phyloP scores from a whole-genome alignment of 768 basidiomycete genomes.

The Boletus subcaerulescens region DNA sequence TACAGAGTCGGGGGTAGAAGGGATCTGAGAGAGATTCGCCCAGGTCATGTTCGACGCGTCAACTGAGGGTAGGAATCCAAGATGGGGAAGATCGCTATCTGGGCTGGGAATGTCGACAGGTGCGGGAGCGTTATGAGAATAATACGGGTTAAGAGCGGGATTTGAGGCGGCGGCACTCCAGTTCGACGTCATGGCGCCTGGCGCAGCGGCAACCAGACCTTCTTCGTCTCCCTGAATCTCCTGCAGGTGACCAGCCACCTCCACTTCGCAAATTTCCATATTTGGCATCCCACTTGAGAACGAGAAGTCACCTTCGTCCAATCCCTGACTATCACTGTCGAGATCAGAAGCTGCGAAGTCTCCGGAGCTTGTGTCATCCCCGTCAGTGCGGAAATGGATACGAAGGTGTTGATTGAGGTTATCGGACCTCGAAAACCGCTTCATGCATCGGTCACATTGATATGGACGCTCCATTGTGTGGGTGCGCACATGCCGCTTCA shows the following conservation, averaged over 20 bases:
- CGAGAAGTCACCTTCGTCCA: constrained; percentile 33
- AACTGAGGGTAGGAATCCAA: constrained; percentile 18
- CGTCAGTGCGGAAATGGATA: constrained; percentile 54
- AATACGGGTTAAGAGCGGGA: constrained; percentile 23
- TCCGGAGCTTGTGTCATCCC: constrained; percentile 26
- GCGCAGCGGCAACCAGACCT: constrained; percentile 44
- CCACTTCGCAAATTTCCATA: constrained; percentile 58
- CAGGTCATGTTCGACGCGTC: constrained; percentile 27
- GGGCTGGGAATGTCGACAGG: constrained; percentile 17
- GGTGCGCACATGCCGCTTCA: constrained; percentile 83
- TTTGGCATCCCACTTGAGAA: constrained; percentile 38
- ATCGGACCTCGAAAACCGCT: constrained; percentile 85
- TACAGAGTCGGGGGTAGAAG: constrained; percentile 20
- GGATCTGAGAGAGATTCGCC: constrained; percentile 17
- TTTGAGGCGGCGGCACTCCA: constrained; percentile 15
- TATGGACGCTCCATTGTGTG: constrained; percentile 90
- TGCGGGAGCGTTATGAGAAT: constrained; percentile 16
- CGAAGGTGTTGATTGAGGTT: constrained; percentile 85
- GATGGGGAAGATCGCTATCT: constrained; percentile 19
- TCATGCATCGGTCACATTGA: constrained; percentile 68
- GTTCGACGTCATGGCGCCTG: constrained; percentile 16
- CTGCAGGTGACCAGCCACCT: constrained; percentile 52
- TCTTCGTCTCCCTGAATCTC: constrained; percentile 59
- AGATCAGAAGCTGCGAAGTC: constrained; percentile 27
- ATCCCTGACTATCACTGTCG: constrained; percentile 34